Percentiles rank a stretch among this genome's conserved stretches.
These are phyloP conservation scores for Candida chilensis DNA, from an alignment of 805 yeast genomes.

Conservation along the genomic window DNA sequence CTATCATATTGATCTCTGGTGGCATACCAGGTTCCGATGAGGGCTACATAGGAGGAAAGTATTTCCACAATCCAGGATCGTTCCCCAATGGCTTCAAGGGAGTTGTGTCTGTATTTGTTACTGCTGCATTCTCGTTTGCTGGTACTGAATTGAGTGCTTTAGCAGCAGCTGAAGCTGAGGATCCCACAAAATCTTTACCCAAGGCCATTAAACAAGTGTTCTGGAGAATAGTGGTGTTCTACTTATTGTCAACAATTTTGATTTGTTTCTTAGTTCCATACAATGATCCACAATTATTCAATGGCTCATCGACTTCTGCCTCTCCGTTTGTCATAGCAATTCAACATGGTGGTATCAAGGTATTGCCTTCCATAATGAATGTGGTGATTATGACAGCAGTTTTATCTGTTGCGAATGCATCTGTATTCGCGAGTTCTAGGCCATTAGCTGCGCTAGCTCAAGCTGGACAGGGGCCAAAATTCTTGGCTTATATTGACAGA, in stretches of 20 bases:
- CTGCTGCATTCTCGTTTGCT: slow-evolving; percentile 31
- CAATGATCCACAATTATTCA: slow-evolving; percentile 18
- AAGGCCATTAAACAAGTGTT: slow-evolving; percentile 32
- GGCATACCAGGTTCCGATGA: slow-evolving; percentile 41
- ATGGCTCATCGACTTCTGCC: slow-evolving; percentile 49
- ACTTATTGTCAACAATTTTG: slow-evolving; percentile 15
- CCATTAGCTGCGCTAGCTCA: slow-evolving; percentile 54
- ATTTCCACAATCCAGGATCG: slow-evolving; percentile 48
- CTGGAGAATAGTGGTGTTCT: slow-evolving; percentile 31
- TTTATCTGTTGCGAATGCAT: slow-evolving; percentile 63
- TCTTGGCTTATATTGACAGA: slow-evolving; percentile 44
- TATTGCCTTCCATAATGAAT: slow-evolving; percentile 57
- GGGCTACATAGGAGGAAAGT: slow-evolving; percentile 38
- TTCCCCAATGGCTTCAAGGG: slow-evolving; percentile 39
- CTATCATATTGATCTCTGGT: slow-evolving; percentile 40
- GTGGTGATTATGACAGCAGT: slow-evolving; percentile 62
- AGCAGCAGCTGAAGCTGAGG: slow-evolving; percentile 26
- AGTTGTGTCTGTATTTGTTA: slow-evolving; percentile 25
- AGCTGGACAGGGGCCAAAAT: slow-evolving; percentile 53
- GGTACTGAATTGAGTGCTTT: slow-evolving; percentile 31
- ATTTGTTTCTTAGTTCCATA: slow-evolving; percentile 16
- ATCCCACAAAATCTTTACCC: slow-evolving; percentile 28
- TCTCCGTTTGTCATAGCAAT: slow-evolving; percentile 78
- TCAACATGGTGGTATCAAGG: slow-evolving; percentile 51
- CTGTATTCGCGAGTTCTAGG: slow-evolving; percentile 65